Base-by-base conservation (phyloP, 2,329 filamentous ascomycete species). In the Rhynchosporium secalis region DNA sequence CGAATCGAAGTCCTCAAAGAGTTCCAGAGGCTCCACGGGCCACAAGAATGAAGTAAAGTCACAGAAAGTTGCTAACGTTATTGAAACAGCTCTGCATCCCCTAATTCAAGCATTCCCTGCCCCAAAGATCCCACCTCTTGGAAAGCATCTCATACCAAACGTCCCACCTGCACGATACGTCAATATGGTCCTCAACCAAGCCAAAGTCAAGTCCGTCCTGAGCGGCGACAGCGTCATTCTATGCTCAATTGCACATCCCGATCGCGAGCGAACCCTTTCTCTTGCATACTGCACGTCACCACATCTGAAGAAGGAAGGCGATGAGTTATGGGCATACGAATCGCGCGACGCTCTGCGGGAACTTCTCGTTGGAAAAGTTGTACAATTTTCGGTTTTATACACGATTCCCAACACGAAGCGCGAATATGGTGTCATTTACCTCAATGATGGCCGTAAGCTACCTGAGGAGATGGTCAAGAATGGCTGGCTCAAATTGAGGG, bases 181-280 rank as follows among this genome's bases (percentile, higher is more conserved):
- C 55, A 71, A 65, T 45, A 74, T 73, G 71, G 65, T 69, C 64
- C 67, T 72, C 52, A 68, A 71, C 71, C 77, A 86, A 76, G 86
- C 88, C 75, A 90, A 87, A 73, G 93, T 98, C 78, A 99, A 99
- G 83, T 91, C 89, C 75, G 91, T 96, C 70, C 81, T 96, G 73
- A 97, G 93, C 73, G 95, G 95, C 72, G 95, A 98, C 81, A 96
- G 93, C 33, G 79, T 98, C 71, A 81, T 98, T 68, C 81, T 98
- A 72, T 86, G 88, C 71, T 92, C 90, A 77, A 83, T 91, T 74
- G 88, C 87, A 76, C 93, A 96, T 75, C 89, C 90, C 41, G 83
- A 86, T 68, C 86, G 89, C 76, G 95, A 98, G 80, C 90, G 92
- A 72, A 91, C 84, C 58, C 83, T 99, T 71, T 96, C 92, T 73